Conservation (phyloP, 1,284 basidiomycete genomes). For the Wallemia ichthyophaga region DNA sequence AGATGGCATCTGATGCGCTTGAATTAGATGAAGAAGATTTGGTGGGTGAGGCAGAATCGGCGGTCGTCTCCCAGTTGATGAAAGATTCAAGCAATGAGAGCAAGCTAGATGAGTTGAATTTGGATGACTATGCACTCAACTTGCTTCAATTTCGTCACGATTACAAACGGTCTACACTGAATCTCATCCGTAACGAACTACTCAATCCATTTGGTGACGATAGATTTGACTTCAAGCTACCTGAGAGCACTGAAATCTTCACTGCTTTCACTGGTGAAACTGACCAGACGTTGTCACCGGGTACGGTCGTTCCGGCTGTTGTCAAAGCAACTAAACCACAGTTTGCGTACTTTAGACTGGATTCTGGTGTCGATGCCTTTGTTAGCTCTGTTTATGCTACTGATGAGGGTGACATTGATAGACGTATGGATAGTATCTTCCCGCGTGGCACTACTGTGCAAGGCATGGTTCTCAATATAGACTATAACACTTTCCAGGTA, state of each 20-base stretch:
- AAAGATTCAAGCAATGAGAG: constrained; percentile 42
- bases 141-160: constrained; percentile 34
- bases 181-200: constrained; percentile 69
- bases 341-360: constrained; percentile 36
- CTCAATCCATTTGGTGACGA: constrained; percentile 53
- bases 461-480: constrained; percentile 44
- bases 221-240: constrained; percentile 34
- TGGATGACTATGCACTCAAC: constrained; percentile 88
- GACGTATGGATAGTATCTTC: constrained; percentile 22
- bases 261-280: constrained; percentile 94
- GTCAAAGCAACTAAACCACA: constrained; percentile 29
- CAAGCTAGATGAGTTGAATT: constrained; percentile 67
- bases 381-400: constrained; percentile 8
- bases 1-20: constrained; percentile 93
- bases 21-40: constrained; percentile 86
- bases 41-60: constrained; percentile 58
- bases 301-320: constrained; percentile 55
- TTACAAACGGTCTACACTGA: constrained; percentile 59
- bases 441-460: constrained; percentile 48
- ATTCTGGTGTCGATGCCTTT: constrained; percentile 39
- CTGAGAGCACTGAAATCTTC: constrained; percentile 48
- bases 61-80: constrained; percentile 55
- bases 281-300: constrained; percentile 37
- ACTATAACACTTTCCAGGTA: constrained; percentile 34
- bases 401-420: constrained; percentile 18